Percentiles rank a stretch among this genome's conserved stretches.
These are phyloP conservation scores for Cordyceps cateniannulata DNA, from an alignment of 2,329 filamentous ascomycete genomes.

Conservation along the genomic window DNA sequence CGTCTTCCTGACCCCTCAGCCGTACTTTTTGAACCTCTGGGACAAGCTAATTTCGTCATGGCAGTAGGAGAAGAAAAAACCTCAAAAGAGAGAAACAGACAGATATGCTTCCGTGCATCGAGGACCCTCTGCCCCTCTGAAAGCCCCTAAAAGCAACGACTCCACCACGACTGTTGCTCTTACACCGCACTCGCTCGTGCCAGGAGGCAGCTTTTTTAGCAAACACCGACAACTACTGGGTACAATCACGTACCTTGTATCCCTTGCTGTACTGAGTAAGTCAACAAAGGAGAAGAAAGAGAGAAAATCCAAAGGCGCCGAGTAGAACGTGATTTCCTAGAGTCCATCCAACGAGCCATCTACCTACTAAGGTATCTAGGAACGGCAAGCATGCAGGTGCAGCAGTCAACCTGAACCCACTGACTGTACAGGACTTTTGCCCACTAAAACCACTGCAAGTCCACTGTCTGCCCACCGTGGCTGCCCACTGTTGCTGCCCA, in stretches of 20 bases:
- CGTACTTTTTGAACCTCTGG: background rate
- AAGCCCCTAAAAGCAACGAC: background rate
- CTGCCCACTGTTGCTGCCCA: background rate
- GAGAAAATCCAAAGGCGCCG: background rate
- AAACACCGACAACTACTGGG: background rate
- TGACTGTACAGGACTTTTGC: background rate
- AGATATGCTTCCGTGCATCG: background rate
- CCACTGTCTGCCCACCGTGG: background rate
- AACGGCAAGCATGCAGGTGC: background rate
- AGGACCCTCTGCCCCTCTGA: constrained; percentile 3
- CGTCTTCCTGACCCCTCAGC: background rate
- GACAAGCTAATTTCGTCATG: background rate
- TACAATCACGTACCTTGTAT: too few relatives aligned
- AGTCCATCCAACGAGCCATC: background rate
- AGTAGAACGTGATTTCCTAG: background rate
- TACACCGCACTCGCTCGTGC: background rate
- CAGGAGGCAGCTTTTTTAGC: background rate
- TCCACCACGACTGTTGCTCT: constrained; percentile 1
- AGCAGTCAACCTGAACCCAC: background rate
- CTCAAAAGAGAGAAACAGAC: background rate
- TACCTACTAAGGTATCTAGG: background rate
- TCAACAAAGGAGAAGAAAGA: background rate
- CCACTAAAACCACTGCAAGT: background rate
- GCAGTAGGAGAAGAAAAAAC: background rate
- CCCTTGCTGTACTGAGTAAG: too few relatives aligned